phyloP scores from a whole-genome alignment of 2,329 filamentous ascomycete species.

The Arachnopeziza araneosa region DNA sequence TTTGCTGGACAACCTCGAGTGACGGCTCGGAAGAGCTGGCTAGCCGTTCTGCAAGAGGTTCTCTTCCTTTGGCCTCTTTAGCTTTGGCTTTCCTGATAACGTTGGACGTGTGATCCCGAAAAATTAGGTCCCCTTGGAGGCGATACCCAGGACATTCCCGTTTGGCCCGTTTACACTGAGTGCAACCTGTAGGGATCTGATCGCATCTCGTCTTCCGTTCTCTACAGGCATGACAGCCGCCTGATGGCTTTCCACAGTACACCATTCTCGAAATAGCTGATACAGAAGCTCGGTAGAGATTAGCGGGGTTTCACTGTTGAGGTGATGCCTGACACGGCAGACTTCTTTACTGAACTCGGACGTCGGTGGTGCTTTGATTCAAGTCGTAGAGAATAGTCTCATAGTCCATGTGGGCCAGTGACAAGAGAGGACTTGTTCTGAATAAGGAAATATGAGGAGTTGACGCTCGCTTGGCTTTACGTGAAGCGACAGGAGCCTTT shows the following conservation, averaged over 20 bases:
- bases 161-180: conserved; percentile 49
- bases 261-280: conserved; percentile 37
- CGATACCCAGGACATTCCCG: conserved; percentile 50
- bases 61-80: conserved; percentile 20
- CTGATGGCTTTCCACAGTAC: conserved; percentile 53
- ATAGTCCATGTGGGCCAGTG: too few species aligned
- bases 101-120: conserved; percentile 50
- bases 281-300: too few species aligned
- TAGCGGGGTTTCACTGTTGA: neutral
- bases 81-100: conserved; percentile 44
- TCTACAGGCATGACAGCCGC: conserved; percentile 50
- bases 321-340: neutral
- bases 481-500: neutral
- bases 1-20: conserved; percentile 25
- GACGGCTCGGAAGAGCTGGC: neutral
- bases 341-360: neutral
- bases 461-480: neutral
- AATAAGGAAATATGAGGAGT: neutral
- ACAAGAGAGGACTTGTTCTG: too few species aligned
- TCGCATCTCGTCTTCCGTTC: conserved; percentile 53
- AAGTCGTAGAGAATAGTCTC: too few species aligned
- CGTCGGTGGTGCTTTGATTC: too few species aligned
- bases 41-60: neutral
- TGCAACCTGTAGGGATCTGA: conserved; percentile 45
- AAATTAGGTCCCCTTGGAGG: conserved; percentile 51